These are phyloP conservation scores for Gnomoniopsis sp. DNA, from an alignment of 2,329 filamentous ascomycete genomes.

Conservation along the genomic window DNA sequence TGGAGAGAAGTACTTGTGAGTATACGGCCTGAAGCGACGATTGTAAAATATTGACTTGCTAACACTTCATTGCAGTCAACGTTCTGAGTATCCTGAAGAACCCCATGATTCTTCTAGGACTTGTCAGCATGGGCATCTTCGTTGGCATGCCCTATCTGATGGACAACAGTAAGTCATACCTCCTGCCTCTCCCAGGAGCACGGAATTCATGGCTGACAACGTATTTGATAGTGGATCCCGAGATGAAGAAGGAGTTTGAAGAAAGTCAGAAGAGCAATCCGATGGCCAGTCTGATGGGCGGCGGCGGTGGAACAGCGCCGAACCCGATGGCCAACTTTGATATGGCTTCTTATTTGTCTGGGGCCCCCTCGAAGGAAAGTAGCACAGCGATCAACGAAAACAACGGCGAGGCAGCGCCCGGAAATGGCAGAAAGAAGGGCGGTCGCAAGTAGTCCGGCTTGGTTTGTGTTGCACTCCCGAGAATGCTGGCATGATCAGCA, in stretches of 20 bases:
- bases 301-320: constrained; percentile 24
- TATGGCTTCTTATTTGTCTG: constrained; percentile 61
- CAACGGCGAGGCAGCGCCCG: constrained; percentile 29
- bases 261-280: constrained; percentile 78
- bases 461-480: background rate
- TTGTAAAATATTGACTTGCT: background rate
- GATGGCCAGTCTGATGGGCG: constrained; percentile 54
- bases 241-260: constrained; percentile 89
- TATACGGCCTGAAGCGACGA: constrained; percentile 22
- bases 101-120: constrained; percentile 92
- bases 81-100: constrained; percentile 83
- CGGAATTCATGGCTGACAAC: background rate
- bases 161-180: constrained; percentile 76
- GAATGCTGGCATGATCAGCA: background rate
- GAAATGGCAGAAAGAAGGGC: background rate
- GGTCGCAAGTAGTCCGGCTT: background rate
- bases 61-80: constrained; percentile 54
- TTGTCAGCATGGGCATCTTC: constrained; percentile 78
- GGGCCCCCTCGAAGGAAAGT: constrained; percentile 31
- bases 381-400: constrained; percentile 25
- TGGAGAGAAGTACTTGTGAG: constrained; percentile 73
- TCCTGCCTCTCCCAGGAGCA: background rate
- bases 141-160: constrained; percentile 93
- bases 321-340: constrained; percentile 56
- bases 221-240: constrained; percentile 81